Evolutionary conservation across 202 grass and related monocot genomes (phyloP).

Genomic region (Zoysia matrella): DNA sequence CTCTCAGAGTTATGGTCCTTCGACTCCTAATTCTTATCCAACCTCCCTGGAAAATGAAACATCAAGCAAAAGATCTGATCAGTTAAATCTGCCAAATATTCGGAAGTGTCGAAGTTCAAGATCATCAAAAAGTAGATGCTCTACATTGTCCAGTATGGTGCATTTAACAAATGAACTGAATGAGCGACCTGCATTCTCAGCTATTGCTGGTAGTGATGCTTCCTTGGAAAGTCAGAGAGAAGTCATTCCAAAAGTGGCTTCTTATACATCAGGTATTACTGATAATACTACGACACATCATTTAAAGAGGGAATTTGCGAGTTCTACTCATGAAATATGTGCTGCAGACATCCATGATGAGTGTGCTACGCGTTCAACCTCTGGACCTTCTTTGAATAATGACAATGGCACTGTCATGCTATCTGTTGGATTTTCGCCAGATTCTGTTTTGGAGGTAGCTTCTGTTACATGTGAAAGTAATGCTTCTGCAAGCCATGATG

Average conservation of each 20-base stretch:
- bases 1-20: conserved; percentile 47
- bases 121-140: conserved; percentile 36
- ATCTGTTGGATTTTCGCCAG: conserved; percentile 80
- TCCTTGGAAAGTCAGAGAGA: conserved; percentile 31
- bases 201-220: conserved; percentile 41
- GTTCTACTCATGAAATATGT: conserved; percentile 61
- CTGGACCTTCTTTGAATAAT: conserved; percentile 49
- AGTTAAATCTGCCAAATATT: conserved; percentile 37
- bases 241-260: conserved; percentile 39
- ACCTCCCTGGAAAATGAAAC: conserved; percentile 37
- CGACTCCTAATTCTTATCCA: conserved; percentile 43
- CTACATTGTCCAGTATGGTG: conserved; percentile 39
- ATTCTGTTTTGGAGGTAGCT: conserved; percentile 73
- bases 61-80: conserved; percentile 45
- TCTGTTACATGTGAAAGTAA: conserved; percentile 61
- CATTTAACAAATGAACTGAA: conserved; percentile 40
- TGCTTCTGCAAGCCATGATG: conserved; percentile 49
- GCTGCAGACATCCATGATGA: conserved; percentile 35
- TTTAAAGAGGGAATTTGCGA: conserved; percentile 57
- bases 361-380: conserved; percentile 50
- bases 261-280: conserved; percentile 21
- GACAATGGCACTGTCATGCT: conserved; percentile 31
- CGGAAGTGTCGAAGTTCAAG: conserved; percentile 47
- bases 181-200: conserved; percentile 25
- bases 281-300: conserved; percentile 45